Evolutionary conservation across 2,329 filamentous ascomycete genomes (phyloP).

Genomic region (Colletotrichum viniferum): DNA sequence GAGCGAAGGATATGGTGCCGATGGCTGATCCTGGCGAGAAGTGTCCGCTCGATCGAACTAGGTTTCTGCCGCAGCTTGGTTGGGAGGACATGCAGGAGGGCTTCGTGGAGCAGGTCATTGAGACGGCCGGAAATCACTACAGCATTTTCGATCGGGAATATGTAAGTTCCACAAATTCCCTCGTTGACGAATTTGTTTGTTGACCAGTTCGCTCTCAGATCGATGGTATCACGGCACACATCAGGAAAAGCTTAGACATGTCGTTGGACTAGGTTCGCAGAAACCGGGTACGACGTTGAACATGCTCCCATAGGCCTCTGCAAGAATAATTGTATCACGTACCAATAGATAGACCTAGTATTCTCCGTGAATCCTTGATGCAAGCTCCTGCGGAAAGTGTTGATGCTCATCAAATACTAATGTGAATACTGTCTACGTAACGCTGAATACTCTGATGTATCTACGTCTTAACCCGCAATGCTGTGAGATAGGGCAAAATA

Average conservation of each 20-base stretch:
- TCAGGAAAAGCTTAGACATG: not conserved
- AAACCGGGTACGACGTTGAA: not conserved
- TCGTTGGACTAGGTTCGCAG: not conserved
- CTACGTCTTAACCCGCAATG: not conserved
- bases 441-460: not conserved
- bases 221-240: not conserved
- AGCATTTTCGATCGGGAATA: conserved; percentile 8
- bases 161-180: not conserved
- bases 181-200: no score
- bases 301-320: not conserved
- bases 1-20: conserved; percentile 6
- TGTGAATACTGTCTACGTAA: not conserved
- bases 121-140: conserved; percentile 12
- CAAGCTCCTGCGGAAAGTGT: fast-evolving
- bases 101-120: conserved; percentile 5
- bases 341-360: not conserved
- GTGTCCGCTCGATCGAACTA: conserved; percentile 4
- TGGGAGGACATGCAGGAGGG: conserved; percentile 15
- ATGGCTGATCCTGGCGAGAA: conserved; percentile 8
- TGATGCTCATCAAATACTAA: not conserved
- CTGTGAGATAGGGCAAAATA: not conserved
- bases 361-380: fast-evolving
- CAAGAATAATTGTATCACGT: not conserved
- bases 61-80: conserved; percentile 5
- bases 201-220: not conserved